phyloP scores from a whole-genome alignment of 2,329 filamentous ascomycete genomes.

The Aspergillus aculeatus region DNA sequence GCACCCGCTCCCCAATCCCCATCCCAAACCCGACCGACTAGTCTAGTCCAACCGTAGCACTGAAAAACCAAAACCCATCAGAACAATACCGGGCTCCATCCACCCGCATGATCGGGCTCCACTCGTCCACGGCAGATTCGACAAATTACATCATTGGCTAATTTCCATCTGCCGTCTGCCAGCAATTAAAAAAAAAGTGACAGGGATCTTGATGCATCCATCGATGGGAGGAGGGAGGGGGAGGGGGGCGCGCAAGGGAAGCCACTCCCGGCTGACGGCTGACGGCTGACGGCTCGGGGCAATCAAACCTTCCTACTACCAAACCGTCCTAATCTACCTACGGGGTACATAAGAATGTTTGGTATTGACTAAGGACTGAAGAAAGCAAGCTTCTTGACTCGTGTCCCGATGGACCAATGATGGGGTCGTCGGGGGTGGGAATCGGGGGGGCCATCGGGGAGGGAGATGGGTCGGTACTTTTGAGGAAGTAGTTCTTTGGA shows the following conservation, averaged over 20 bases:
- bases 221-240: no score
- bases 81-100: constrained; percentile 3
- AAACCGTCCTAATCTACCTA: no score
- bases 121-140: not conserved
- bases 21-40: no score
- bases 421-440: not conserved
- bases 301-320: no score
- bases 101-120: constrained; percentile 3
- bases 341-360: no score
- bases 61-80: no score
- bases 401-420: not conserved
- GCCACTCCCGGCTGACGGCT: not conserved
- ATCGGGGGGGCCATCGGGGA: no score
- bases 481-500: no score
- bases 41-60: not conserved
- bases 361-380: no score
- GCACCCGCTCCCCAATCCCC: no score
- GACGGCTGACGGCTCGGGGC: not conserved
- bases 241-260: not conserved
- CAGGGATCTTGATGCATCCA: no score
- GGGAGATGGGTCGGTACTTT: no score
- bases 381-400: not conserved
- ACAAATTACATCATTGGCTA: not conserved
- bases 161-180: not conserved
- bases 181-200: not conserved